Conservation (phyloP, 352 stramenopile genomes). For the Phytophthora pluvialis region DNA sequence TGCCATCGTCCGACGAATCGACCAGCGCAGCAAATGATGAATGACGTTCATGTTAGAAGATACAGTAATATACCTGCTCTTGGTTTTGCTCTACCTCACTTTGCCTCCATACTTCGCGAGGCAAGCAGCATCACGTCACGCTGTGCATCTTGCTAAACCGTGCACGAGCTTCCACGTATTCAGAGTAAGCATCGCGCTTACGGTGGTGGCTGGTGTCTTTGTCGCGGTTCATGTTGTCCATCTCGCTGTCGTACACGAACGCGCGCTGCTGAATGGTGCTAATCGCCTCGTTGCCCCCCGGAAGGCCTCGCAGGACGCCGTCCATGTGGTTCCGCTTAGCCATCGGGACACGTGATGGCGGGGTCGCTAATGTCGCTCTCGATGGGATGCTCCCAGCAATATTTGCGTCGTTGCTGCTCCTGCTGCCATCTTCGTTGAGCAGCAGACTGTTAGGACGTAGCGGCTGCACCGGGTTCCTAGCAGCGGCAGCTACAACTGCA, state of each 20-base stretch:
- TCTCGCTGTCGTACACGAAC: conserved; percentile 74
- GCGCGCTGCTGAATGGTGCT: conserved; percentile 55
- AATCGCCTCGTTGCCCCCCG: conserved; percentile 34
- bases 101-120: too few relatives aligned
- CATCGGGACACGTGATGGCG: conserved; percentile 50
- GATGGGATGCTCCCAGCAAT: conserved; percentile 15
- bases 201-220: conserved; percentile 80
- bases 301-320: conserved; percentile 68
- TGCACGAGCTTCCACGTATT: conserved; percentile 88
- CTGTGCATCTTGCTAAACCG: conserved; percentile 92
- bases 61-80: conserved; percentile 9
- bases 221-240: conserved; percentile 77
- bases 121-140: conserved; percentile 54
- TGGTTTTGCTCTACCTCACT: background rate
- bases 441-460: conserved; percentile 42
- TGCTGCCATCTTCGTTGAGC: conserved; percentile 49
- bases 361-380: conserved; percentile 9
- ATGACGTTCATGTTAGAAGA: conserved; percentile 18
- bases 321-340: conserved; percentile 86
- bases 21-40: conserved; percentile 13
- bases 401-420: conserved; percentile 22
- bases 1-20: conserved; percentile 23
- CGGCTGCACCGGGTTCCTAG: conserved; percentile 60
- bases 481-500: conserved; percentile 50
- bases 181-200: conserved; percentile 87